Evolutionary conservation across 176 grass and related monocot genomes (phyloP).

Genomic region (Avena atlantica): DNA sequence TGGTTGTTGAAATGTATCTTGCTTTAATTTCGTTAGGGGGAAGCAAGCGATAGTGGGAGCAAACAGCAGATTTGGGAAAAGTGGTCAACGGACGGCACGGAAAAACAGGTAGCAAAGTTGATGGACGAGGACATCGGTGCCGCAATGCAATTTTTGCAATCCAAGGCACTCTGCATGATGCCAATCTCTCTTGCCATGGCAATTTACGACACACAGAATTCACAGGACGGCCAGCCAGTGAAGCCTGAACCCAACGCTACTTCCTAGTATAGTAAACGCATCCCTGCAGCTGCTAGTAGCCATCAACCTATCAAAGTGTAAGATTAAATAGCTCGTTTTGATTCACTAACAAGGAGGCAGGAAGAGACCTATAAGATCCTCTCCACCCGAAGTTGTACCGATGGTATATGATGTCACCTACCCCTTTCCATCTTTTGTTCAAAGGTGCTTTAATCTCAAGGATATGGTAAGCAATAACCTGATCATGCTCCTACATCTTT

Average conservation of each 20-base stretch:
- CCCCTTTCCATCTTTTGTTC: conserved; percentile 71
- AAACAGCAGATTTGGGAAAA: conserved; percentile 97
- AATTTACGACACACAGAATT: conserved; percentile 90
- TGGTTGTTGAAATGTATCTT: conserved; percentile 54
- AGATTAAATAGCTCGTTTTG: conserved; percentile 52
- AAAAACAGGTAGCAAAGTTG: conserved; percentile 89
- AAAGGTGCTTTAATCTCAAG: conserved; percentile 75
- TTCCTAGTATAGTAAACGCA: conserved; percentile 66
- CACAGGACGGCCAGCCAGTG: conserved; percentile 67
- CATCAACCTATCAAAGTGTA: conserved; percentile 48
- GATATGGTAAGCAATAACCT: conserved; percentile 76
- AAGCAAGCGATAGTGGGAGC: conserved; percentile 77
- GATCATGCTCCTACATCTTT: conserved; percentile 67
- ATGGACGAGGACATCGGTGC: conserved; percentile 95
- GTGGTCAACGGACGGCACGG: conserved; percentile 97
- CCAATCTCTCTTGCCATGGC: conserved; percentile 96
- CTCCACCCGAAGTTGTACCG: conserved; percentile 65
- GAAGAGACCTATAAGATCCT: conserved; percentile 76
- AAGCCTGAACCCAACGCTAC: conserved; percentile 94
- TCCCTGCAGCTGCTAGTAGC: conserved; percentile 43
- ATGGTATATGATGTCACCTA: conserved; percentile 76
- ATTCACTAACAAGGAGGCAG: conserved; percentile 64
- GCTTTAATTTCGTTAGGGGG: conserved; percentile 72
- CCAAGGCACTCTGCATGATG: conserved; percentile 99
- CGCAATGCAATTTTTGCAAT: conserved; percentile 99